Conservation (phyloP, 192 early-diverging fungal species). For the Linnemannia zychae region DNA sequence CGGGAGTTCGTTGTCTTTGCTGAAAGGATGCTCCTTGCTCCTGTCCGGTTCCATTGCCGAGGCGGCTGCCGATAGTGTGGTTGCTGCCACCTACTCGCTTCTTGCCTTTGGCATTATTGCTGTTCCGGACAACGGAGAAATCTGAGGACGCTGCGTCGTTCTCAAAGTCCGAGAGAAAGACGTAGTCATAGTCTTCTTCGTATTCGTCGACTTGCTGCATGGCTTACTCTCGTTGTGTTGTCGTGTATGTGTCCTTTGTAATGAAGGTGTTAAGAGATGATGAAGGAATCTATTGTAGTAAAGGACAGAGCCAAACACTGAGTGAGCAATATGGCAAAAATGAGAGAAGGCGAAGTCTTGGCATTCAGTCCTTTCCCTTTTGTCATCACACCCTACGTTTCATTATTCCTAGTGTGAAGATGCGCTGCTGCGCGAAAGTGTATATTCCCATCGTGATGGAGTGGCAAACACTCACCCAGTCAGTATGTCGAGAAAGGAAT, state of each 20-base stretch:
- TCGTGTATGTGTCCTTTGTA: background rate
- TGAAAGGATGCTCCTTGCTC: background rate
- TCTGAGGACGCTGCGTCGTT: background rate
- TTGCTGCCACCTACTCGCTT: background rate
- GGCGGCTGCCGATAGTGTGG: background rate
- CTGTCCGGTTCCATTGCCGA: background rate
- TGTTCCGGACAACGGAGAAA: background rate
- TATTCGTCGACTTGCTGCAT: constrained; percentile 29
- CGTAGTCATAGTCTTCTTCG: constrained; percentile 57
- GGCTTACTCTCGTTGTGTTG: background rate
- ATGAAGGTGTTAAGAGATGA: too few species aligned
- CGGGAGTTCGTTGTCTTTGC: background rate
- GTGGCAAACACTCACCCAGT: too few species aligned
- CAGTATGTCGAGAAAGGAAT: too few species aligned
- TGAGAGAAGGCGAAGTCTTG: background rate
- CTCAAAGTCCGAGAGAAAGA: constrained; percentile 48
- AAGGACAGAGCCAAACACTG: background rate
- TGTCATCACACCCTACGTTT: too few species aligned
- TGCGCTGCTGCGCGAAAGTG: too few species aligned
- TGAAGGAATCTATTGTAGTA: too few species aligned
- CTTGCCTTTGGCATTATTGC: background rate
- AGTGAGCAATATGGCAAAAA: background rate
- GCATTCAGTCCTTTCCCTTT: too few species aligned
- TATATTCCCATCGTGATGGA: too few species aligned
- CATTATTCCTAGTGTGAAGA: too few species aligned